These are phyloP conservation scores for Yamadazyma triangularis DNA, from an alignment of 1,139 yeast species.

Conservation along the genomic window DNA sequence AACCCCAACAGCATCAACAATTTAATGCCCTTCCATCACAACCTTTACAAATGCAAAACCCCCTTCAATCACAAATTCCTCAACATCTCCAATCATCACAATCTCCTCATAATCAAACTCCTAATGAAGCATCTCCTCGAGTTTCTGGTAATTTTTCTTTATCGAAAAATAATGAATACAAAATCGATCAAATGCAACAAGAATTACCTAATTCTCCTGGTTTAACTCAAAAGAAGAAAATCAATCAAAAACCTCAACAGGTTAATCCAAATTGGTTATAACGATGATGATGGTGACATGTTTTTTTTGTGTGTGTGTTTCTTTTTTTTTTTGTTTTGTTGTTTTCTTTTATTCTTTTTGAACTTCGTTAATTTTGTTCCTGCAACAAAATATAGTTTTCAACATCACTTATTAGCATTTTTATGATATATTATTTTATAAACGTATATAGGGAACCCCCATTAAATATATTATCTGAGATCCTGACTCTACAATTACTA, in stretches of 20 bases:
- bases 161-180: slow-evolving; percentile 1
- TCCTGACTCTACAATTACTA: slow-evolving; percentile 2
- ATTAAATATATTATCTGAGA: too few species aligned
- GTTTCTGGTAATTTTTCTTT: neutral
- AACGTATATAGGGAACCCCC: too few species aligned
- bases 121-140: neutral
- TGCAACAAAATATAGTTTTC: too few species aligned
- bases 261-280: slow-evolving; percentile 14
- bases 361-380: too few species aligned
- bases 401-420: too few species aligned
- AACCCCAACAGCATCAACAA: slow-evolving; percentile 10
- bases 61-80: slow-evolving; percentile 1
- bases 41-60: slow-evolving; percentile 3
- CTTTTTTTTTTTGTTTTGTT: too few species aligned
- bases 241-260: slow-evolving; percentile 8
- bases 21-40: slow-evolving; percentile 5
- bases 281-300: neutral
- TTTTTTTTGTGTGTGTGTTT: neutral
- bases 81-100: slow-evolving; percentile 1
- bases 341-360: too few species aligned
- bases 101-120: slow-evolving; percentile 2
- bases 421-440: too few species aligned
- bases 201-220: slow-evolving; percentile 8
- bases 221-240: slow-evolving; percentile 3
- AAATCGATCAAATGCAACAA: slow-evolving; percentile 12